Base-by-base conservation (phyloP, 352 stramenopile species). In the Pythium phragmiticola region DNA sequence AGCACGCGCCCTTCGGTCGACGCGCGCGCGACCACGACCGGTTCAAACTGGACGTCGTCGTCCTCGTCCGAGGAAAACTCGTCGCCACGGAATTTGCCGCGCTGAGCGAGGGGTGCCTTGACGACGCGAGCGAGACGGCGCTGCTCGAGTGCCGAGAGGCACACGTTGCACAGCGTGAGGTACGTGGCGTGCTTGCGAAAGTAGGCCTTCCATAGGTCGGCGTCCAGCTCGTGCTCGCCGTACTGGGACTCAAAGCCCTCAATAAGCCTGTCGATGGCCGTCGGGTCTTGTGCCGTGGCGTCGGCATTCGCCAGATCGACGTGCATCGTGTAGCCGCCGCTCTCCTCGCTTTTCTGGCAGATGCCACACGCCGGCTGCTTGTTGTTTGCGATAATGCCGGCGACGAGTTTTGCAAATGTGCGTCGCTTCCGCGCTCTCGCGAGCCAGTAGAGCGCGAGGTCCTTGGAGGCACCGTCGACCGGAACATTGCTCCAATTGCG, bases 191-290 rank as follows among this genome's bases (percentile, higher is more conserved):
- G 87, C 68, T 96, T 94, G 63, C 94, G 83, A 71, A 99, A 98
- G 78, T 95, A 99, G 21, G 96, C 94, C 78, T 98, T 98, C 96
- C 96, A 99, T 5, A 98, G 75, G 67, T 97, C 90, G 0, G 78
- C 65, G 60, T 98, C 89, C 58, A 88, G 80, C 73, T 98, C 94
- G 43, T 82, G 62, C 19, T 82, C 72, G 30, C 89, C 91, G 64
- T 98, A 98, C 48, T 92, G 79, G 13, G 30, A 69, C 57, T 94
- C 84, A 54, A 92, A 94, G 14, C 73, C 82, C 51, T 84, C 64
- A 36, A 94, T 92, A 7, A 94, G 73, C 28, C 77, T 77, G 55
- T 97, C 88, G 41, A 97, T 82, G 12, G 80, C 89, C 8, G 65
- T 72, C 13, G 73, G 78, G 68, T 96, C 83, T 37, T 92, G 89